Evolutionary conservation across 163 green algal genomes (phyloP).

Genomic region (Volvox carteri): DNA sequence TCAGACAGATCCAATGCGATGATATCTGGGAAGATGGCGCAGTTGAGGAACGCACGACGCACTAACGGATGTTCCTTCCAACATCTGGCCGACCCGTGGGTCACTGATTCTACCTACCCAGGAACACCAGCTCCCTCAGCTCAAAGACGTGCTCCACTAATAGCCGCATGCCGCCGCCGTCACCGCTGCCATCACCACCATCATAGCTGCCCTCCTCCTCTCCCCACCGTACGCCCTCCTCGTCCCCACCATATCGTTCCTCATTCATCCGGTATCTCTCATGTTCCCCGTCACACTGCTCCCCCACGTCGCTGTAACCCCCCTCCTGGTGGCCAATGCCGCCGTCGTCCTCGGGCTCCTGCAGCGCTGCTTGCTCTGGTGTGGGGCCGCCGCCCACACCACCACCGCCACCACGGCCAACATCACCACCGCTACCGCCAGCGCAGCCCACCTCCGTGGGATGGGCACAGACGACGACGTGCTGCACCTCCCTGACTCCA

Average conservation of each 20-base stretch:
- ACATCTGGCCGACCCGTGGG: too few relatives aligned
- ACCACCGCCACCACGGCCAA: neutral
- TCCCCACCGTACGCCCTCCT: neutral
- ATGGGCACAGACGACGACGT: too few relatives aligned
- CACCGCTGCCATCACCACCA: neutral
- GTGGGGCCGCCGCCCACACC: neutral
- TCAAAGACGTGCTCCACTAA: conserved; percentile 39
- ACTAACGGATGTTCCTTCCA: too few relatives aligned
- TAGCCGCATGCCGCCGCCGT: neutral
- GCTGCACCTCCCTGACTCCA: too few relatives aligned
- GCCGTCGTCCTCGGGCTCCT: conserved; percentile 23
- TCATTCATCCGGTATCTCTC: too few relatives aligned
- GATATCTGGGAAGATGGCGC: too few relatives aligned
- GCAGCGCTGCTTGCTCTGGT: neutral
- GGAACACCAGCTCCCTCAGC: conserved; percentile 16
- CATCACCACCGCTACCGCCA: neutral
- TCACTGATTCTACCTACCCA: too few relatives aligned
- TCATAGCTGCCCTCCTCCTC: neutral
- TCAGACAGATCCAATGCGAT: too few relatives aligned
- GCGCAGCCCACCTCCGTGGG: too few relatives aligned
- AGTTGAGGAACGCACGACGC: too few relatives aligned
- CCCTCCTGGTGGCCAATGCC: neutral
- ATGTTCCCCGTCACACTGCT: too few relatives aligned
- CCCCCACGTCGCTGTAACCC: neutral
- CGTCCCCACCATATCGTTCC: neutral